Evolutionary conservation across 495 filamentous ascomycete species (phyloP).

Genomic region (Rhizodiscina lignyota): DNA sequence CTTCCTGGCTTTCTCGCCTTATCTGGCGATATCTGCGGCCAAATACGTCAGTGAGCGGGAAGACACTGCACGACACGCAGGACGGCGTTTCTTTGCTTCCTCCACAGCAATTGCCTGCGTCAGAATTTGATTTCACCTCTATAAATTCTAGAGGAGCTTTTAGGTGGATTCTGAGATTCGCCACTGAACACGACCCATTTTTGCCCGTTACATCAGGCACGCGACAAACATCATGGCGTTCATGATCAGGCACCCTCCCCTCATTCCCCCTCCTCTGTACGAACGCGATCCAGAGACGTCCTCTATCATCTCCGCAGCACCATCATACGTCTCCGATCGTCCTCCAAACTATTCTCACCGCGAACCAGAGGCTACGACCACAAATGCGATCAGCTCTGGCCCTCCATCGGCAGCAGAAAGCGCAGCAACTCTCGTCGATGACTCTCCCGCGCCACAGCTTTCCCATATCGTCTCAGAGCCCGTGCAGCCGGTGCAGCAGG

Average conservation of each 20-base stretch:
- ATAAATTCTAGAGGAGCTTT: too few species aligned
- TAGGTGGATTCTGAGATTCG: too few species aligned
- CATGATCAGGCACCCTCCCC: not conserved
- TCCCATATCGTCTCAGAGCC: not conserved
- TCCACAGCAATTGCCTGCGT: too few species aligned
- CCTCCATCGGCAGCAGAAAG: not conserved
- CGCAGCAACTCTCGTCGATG: not conserved
- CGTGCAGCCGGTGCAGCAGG: constrained; percentile 3
- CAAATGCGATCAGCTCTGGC: not conserved
- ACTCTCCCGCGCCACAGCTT: constrained; percentile 2
- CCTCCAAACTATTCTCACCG: constrained; percentile 15
- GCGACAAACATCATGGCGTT: not conserved
- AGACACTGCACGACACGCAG: too few species aligned
- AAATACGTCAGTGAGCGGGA: too few species aligned
- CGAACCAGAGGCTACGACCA: not conserved
- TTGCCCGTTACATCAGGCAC: too few species aligned
- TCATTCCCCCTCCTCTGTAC: constrained; percentile 18
- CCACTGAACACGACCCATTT: too few species aligned
- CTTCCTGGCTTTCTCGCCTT: too few species aligned
- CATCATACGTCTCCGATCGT: constrained; percentile 19
- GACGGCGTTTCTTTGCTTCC: too few species aligned
- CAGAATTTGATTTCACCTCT: too few species aligned
- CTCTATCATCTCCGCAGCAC: constrained; percentile 16
- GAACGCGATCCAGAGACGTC: constrained; percentile 13
- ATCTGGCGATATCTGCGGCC: too few species aligned